Base-by-base conservation (phyloP, 164 flowering plant species). In the Magnolia changhungtana region DNA sequence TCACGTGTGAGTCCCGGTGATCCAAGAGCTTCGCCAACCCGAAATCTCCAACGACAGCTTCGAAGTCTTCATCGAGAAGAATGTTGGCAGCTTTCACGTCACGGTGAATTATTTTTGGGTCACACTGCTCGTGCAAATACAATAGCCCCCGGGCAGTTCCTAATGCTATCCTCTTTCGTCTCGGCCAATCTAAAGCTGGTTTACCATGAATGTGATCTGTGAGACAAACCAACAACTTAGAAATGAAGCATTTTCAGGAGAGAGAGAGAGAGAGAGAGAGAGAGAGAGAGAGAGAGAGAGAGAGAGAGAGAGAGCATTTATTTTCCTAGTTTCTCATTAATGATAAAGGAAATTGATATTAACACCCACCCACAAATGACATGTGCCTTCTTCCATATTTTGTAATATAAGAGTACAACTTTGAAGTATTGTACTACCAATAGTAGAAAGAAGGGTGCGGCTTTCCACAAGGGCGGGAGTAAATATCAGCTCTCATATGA, bases 81-180 rank as follows among this genome's bases (percentile, higher is more conserved):
- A 92, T 91, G 77, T 92, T 92, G 61, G 97, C 97, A 21, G 97
- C 97, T 85, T 92, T 92, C 79, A 92, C 97, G 76, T 92, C 97
- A 31, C 97, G 92, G 81, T 92, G 97, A 45, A 92, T 92, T 59
- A 92, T 92, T 78, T 89, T 91, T 19, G 97, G 97, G 76, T 92
- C 97, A 82, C 95, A 90, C 67, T 92, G 95, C 80, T 92, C 97
- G 50, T 92, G 95, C 76, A 92, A 81, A 81, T 92, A 92, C 21
- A 90, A 82, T 61, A 92, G 79, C 16, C 97, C 97, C 71, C 97
- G 79, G n/a, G 95, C 95, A 14, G 97, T 89, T 21, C 97, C 97
- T 65, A 91, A 69, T 8, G 97, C 97, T 78, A 92, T 90, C 20
- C 83, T 84, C 82, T 90, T 90, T 72, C 97, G 77, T 67, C 89